Conservation (phyloP, 176 grass and related monocot genomes). For the Aegilops tauschii region DNA sequence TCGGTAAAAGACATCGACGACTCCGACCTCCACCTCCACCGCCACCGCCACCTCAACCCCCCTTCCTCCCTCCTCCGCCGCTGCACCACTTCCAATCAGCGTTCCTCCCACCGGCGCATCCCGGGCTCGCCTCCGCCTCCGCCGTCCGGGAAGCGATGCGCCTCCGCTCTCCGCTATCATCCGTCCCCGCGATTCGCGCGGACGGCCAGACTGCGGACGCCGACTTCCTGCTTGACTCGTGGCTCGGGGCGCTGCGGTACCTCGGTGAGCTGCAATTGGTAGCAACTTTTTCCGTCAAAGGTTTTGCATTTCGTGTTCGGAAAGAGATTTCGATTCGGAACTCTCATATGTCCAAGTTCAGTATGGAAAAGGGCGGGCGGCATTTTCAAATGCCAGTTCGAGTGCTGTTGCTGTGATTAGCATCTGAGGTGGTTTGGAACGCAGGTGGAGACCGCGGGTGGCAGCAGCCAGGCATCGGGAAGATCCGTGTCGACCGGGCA, state of each 20-base stretch:
- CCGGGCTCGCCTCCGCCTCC: constrained; percentile 41
- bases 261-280: constrained; percentile 43
- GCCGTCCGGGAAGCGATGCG: constrained; percentile 32
- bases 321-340: too few relatives aligned
- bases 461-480: constrained; percentile 27
- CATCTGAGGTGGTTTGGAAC: background rate
- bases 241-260: constrained; percentile 56
- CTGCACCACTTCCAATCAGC: background rate
- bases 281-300: background rate
- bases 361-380: too few relatives aligned
- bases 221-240: constrained; percentile 64
- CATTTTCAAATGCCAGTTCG: too few relatives aligned
- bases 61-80: background rate
- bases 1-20: constrained; percentile 40
- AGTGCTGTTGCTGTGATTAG: background rate
- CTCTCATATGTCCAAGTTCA: too few relatives aligned
- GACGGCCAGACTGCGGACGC: constrained; percentile 25
- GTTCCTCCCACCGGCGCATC: constrained; percentile 3
- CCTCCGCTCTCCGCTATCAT: background rate
- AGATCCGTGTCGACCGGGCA: constrained; percentile 8
- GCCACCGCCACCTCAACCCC: background rate
- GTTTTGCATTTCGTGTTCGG: background rate
- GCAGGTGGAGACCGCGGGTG: constrained; percentile 2
- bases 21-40: constrained; percentile 43
- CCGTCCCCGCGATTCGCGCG: background rate